Percentiles rank a stretch among this genome's conserved stretches.
Evolutionary conservation across 768 basidiomycete genomes (phyloP).

Genomic region (Collybia mongolica): DNA sequence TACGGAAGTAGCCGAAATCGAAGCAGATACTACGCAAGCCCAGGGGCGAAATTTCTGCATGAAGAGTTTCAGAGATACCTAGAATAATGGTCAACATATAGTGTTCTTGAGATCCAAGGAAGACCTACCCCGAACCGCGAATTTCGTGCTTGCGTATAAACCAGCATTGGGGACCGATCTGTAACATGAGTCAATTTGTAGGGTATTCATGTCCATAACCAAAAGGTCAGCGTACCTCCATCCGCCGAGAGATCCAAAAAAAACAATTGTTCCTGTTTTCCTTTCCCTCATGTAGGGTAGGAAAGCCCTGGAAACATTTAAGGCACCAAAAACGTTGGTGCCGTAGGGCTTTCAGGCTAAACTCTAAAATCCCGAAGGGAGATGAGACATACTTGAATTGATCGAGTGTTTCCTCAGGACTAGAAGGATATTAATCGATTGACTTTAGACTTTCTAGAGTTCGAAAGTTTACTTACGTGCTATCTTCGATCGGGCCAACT

Average conservation of each 20-base stretch:
- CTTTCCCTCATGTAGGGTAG: constrained; percentile 46
- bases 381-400: too few relatives aligned
- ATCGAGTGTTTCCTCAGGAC: too few relatives aligned
- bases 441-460: too few relatives aligned
- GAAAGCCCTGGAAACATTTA: constrained; percentile 45
- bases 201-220: too few relatives aligned
- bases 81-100: neutral
- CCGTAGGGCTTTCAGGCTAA: constrained; percentile 17
- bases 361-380: constrained; percentile 14
- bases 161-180: too few relatives aligned
- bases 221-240: constrained; percentile 29
- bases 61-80: constrained; percentile 30
- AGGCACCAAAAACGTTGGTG: constrained; percentile 43
- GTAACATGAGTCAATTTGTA: too few relatives aligned
- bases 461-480: too few relatives aligned
- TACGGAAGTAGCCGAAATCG: constrained; percentile 38
- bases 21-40: constrained; percentile 29
- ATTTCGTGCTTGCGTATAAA: too few relatives aligned
- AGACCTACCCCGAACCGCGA: too few relatives aligned
- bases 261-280: constrained; percentile 40
- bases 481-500: too few relatives aligned
- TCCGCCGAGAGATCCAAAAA: constrained; percentile 39
- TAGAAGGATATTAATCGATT: too few relatives aligned
- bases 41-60: constrained; percentile 35
- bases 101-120: too few relatives aligned